Percentiles rank a stretch among this genome's conserved stretches.
Evolutionary conservation across 73 alveolate species (phyloP).

Genomic region (Tetrahymena thermophila): DNA sequence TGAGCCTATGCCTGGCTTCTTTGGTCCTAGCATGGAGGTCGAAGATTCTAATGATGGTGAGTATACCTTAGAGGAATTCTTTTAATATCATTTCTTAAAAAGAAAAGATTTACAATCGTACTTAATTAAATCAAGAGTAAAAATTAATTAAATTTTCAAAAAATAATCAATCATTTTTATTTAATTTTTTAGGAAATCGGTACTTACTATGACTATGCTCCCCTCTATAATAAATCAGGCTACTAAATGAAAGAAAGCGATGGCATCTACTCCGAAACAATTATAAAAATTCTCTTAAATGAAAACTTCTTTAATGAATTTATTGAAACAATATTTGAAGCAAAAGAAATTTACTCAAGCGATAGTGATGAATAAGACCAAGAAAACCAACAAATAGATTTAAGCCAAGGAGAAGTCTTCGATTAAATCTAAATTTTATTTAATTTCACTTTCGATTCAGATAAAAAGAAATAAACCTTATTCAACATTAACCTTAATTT

Average conservation of each 20-base stretch:
- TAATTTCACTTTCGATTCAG: not conserved
- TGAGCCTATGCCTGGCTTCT: not conserved
- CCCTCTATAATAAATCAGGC: not conserved
- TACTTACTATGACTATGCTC: not conserved
- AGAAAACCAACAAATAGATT: not conserved
- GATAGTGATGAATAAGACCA: not conserved
- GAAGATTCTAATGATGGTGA: not conserved
- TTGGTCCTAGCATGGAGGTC: not conserved
- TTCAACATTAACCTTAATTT: not conserved
- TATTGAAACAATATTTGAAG: not conserved
- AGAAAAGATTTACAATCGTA: not conserved
- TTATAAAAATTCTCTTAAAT: not conserved
- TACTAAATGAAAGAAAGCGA: not conserved
- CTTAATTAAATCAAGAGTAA: not conserved
- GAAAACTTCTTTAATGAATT: not conserved
- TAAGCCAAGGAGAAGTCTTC: not conserved
- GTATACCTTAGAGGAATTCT: not conserved
- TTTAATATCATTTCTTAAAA: not conserved
- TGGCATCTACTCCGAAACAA: not conserved
- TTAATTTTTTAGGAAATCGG: not conserved
- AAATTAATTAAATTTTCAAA: not conserved
- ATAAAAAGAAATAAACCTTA: not conserved
- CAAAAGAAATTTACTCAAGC: not conserved
- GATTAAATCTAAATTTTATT: not conserved
- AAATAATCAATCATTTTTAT: not conserved